phyloP scores from a whole-genome alignment of 2,329 filamentous ascomycete genomes.

The Xylariaceae sp. region DNA sequence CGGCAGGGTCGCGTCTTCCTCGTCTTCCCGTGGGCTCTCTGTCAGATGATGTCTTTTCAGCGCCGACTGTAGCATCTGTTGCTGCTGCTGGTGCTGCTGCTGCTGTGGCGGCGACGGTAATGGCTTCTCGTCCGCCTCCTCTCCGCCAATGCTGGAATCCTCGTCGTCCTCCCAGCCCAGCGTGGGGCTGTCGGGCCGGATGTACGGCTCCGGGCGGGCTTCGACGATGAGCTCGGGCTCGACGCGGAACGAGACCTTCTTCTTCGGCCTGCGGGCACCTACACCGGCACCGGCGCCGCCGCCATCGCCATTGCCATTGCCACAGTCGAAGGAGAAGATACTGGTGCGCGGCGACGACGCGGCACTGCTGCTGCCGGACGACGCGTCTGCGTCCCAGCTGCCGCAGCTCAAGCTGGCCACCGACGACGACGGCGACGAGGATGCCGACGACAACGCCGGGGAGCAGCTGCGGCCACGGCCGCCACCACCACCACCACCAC shows the following conservation, averaged over 20 bases:
- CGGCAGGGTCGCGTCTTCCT: slow-evolving; percentile 1
- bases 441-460: slow-evolving; percentile 14
- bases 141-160: too few species aligned
- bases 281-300: background rate
- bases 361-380: slow-evolving; percentile 35
- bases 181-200: slow-evolving; percentile 54
- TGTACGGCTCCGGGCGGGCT: slow-evolving; percentile 34
- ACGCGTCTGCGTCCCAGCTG: slow-evolving; percentile 40
- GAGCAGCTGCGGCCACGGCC: background rate
- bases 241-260: slow-evolving; percentile 38
- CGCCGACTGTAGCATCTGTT: background rate
- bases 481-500: too few species aligned
- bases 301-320: slow-evolving; percentile 5
- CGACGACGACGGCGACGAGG: slow-evolving; percentile 39
- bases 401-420: slow-evolving; percentile 39
- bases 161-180: slow-evolving; percentile 42
- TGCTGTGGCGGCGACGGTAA: background rate
- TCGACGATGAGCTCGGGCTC: slow-evolving; percentile 24
- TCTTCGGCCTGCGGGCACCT: slow-evolving; percentile 20
- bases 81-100: background rate
- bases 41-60: background rate
- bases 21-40: background rate
- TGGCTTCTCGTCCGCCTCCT: too few species aligned
- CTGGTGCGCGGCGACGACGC: slow-evolving; percentile 41
- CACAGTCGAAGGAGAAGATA: slow-evolving; percentile 24